Conservation (phyloP, 2,329 filamentous ascomycete genomes). For the Beauveria brongniartii region DNA sequence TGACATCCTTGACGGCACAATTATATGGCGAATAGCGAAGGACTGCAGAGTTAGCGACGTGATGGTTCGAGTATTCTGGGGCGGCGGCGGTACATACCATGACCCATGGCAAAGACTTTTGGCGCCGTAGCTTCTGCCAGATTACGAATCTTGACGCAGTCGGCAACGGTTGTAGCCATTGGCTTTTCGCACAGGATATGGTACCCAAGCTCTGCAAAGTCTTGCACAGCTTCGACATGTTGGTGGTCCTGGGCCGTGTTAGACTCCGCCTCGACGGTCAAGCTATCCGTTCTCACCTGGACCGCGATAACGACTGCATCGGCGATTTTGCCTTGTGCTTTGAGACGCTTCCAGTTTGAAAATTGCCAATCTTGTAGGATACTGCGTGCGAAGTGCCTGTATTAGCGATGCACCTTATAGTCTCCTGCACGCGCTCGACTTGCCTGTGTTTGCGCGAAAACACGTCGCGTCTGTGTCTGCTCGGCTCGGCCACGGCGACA, state of each 20-base stretch:
- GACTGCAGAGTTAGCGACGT: neutral
- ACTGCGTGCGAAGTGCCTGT: neutral
- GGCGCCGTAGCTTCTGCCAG: neutral
- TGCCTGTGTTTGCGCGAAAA: slow-evolving; percentile 12
- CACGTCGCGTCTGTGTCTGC: slow-evolving; percentile 7
- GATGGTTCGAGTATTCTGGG: neutral
- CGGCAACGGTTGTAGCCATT: slow-evolving; percentile 13
- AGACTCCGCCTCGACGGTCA: neutral
- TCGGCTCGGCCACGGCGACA: slow-evolving; percentile 13
- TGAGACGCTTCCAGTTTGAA: slow-evolving; percentile 11
- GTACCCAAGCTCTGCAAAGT: slow-evolving; percentile 22
- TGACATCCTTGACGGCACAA: slow-evolving; percentile 13
- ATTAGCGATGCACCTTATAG: neutral
- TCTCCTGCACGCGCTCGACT: neutral
- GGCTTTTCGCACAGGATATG: slow-evolving; percentile 15
- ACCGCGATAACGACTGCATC: slow-evolving; percentile 13
- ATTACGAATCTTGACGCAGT: slow-evolving; percentile 13
- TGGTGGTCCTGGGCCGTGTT: slow-evolving; percentile 12
- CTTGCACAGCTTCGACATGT: slow-evolving; percentile 23
- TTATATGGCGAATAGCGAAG: slow-evolving; percentile 15
- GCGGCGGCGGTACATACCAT: slow-evolving; percentile 2
- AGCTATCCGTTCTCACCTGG: neutral
- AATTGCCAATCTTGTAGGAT: slow-evolving; percentile 11
- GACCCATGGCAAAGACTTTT: slow-evolving; percentile 14
- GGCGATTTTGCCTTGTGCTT: slow-evolving; percentile 12